Evolutionary conservation across 2,329 filamentous ascomycete genomes (phyloP).

Genomic region (Colletotrichum plurivorum): DNA sequence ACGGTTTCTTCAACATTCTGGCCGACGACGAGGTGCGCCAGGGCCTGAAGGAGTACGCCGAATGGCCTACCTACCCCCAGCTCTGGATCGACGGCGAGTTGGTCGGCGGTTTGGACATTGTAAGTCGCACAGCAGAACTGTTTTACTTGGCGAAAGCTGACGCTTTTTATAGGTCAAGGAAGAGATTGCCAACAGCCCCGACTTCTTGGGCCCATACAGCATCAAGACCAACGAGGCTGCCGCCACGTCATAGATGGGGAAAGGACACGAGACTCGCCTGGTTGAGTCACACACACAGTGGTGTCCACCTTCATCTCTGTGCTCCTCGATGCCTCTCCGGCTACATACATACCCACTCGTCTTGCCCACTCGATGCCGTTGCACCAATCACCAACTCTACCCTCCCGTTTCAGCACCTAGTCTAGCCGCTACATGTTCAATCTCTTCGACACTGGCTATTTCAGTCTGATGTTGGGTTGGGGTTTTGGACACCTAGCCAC

Average conservation of each 20-base stretch:
- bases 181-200: conserved; percentile 85
- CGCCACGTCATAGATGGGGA: conserved; percentile 46
- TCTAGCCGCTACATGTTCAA: too few relatives aligned
- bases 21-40: conserved; percentile 98
- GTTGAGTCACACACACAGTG: not conserved
- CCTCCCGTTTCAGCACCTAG: not conserved
- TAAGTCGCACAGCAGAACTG: conserved; percentile 63
- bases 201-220: conserved; percentile 85
- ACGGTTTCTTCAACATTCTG: conserved; percentile 99
- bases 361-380: not conserved
- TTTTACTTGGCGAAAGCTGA: not conserved
- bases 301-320: not conserved
- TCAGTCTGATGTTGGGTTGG: too few relatives aligned
- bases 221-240: conserved; percentile 61
- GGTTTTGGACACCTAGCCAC: too few relatives aligned
- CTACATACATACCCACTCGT: conserved; percentile 13
- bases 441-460: not conserved
- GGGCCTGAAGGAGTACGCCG: conserved; percentile 96
- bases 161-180: conserved; percentile 81
- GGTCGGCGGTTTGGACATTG: conserved; percentile 95
- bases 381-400: too few relatives aligned
- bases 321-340: conserved; percentile 8
- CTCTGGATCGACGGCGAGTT: conserved; percentile 93
- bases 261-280: not conserved
- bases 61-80: conserved; percentile 98